Evolutionary conservation across 148 eudicot species (phyloP).

Genomic region (Hydrangea macrophylla): DNA sequence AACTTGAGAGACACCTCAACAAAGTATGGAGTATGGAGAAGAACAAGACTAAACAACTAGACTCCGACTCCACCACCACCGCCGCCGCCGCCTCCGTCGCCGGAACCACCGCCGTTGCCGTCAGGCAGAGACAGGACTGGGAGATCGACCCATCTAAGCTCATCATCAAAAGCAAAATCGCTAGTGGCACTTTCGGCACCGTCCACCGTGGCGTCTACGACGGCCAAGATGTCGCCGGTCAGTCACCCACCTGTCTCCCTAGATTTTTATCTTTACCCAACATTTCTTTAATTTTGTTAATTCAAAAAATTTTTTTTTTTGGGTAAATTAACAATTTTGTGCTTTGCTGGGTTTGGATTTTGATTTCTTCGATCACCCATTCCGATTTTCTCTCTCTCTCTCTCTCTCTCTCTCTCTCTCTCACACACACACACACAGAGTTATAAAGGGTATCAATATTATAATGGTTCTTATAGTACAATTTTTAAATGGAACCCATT

Average conservation of each 20-base stretch:
- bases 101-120: neutral
- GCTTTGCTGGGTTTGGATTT: neutral
- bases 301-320: too few species aligned
- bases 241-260: constrained; percentile 6
- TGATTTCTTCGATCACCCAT: neutral
- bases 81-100: constrained; percentile 15
- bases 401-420: neutral
- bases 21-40: constrained; percentile 71
- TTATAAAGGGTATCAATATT: neutral
- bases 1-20: constrained; percentile 68
- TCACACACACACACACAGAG: neutral
- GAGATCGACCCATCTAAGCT: constrained; percentile 86
- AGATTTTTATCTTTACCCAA: neutral
- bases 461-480: neutral
- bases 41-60: constrained; percentile 27
- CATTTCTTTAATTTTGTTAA: neutral
- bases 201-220: constrained; percentile 90
- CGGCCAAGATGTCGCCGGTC: constrained; percentile 82
- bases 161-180: constrained; percentile 68
- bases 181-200: constrained; percentile 93
- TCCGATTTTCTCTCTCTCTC: neutral
- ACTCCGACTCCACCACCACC: neutral
- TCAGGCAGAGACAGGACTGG: constrained; percentile 58
- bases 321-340: too few species aligned
- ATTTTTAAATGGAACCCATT: neutral